Conservation (phyloP, 805 yeast species). For the Kluyveromyces siamensis region DNA sequence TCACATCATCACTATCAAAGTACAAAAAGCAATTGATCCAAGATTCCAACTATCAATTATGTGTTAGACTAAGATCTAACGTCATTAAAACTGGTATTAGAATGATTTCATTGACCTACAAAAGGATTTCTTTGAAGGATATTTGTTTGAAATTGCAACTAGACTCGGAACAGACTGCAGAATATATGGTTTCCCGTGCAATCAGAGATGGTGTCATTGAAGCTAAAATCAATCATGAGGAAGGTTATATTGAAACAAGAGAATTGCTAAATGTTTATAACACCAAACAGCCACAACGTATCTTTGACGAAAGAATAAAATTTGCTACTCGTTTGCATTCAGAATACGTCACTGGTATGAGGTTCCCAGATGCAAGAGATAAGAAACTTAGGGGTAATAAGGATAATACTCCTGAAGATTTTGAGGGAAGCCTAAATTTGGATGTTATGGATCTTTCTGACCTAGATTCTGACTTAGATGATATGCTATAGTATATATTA, state of each 20-base stretch:
- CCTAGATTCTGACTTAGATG: constrained; percentile 16
- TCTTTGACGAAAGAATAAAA: constrained; percentile 87
- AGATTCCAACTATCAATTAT: constrained; percentile 79
- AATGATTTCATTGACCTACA: constrained; percentile 83
- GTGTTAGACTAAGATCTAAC: constrained; percentile 85
- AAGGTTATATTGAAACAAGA: constrained; percentile 84
- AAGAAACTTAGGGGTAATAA: constrained; percentile 11
- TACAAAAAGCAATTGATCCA: constrained; percentile 53
- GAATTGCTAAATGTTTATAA: constrained; percentile 83
- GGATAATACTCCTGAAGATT: constrained; percentile 12
- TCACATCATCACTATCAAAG: constrained; percentile 58
- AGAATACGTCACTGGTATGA: constrained; percentile 89
- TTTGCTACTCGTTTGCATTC: constrained; percentile 87
- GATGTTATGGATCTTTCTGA: constrained; percentile 29
- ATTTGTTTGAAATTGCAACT: constrained; percentile 86
- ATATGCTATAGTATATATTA: constrained; percentile 3
- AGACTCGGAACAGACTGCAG: constrained; percentile 93
- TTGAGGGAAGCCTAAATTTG: constrained; percentile 15
- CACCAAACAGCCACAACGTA: constrained; percentile 75
- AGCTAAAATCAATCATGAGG: constrained; percentile 83
- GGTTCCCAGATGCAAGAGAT: constrained; percentile 54
- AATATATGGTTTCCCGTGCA: constrained; percentile 93
- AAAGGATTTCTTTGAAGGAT: constrained; percentile 83
- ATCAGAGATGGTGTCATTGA: constrained; percentile 96
- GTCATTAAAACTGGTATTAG: constrained; percentile 97